Evolutionary conservation across 2,329 filamentous ascomycete species (phyloP).

Genomic region (Alternaria incomplexa): DNA sequence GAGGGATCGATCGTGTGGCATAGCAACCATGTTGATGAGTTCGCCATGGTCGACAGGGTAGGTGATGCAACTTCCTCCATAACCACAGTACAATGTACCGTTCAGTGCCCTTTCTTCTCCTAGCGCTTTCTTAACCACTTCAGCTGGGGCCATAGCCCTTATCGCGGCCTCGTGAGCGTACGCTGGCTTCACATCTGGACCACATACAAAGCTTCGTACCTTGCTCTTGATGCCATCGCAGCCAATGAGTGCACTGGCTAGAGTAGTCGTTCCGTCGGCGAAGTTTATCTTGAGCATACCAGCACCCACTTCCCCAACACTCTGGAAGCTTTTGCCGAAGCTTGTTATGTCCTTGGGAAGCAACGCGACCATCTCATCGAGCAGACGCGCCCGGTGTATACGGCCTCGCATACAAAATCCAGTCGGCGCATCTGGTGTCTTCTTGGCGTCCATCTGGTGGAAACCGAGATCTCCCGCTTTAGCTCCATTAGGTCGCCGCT

Average conservation of each 20-base stretch:
- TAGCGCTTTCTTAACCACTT: slow-evolving; percentile 54
- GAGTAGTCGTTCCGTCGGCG: slow-evolving; percentile 51
- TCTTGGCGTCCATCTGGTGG: slow-evolving; percentile 18
- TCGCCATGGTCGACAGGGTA: slow-evolving; percentile 65
- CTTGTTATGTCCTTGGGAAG: slow-evolving; percentile 22
- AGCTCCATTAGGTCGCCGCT: slow-evolving; percentile 8
- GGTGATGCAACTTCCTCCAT: slow-evolving; percentile 62
- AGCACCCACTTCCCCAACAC: slow-evolving; percentile 16
- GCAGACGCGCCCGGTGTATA: slow-evolving; percentile 31
- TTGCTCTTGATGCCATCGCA: slow-evolving; percentile 69
- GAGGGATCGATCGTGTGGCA: slow-evolving; percentile 13
- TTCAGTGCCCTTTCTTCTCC: slow-evolving; percentile 58
- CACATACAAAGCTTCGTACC: slow-evolving; percentile 59
- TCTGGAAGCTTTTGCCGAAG: slow-evolving; percentile 27
- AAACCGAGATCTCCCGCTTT: slow-evolving; percentile 26
- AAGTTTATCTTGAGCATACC: slow-evolving; percentile 41
- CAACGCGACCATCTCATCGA: slow-evolving; percentile 29
- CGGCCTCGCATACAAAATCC: slow-evolving; percentile 23
- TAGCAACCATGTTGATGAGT: slow-evolving; percentile 57
- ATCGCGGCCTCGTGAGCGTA: slow-evolving; percentile 66
- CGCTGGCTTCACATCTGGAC: slow-evolving; percentile 51
- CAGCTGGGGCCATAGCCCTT: slow-evolving; percentile 65
- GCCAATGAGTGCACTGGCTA: slow-evolving; percentile 59
- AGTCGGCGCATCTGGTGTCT: slow-evolving; percentile 3
- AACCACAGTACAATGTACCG: slow-evolving; percentile 63